These are phyloP conservation scores for Oryza longistaminata DNA, from an alignment of 176 grass and related monocot genomes.

Conservation along the genomic window DNA sequence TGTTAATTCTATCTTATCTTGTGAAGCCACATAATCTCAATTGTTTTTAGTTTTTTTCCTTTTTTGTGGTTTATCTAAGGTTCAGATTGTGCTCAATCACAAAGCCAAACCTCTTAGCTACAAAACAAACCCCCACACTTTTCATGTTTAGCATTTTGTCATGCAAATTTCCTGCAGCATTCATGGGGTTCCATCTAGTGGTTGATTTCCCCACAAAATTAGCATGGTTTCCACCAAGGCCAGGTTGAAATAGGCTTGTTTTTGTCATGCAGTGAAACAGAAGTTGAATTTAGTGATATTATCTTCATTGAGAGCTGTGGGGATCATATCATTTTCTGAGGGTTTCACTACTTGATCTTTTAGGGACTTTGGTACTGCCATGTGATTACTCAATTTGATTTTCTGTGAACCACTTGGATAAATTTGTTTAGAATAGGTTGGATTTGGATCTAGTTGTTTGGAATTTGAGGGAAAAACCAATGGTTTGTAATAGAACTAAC, in stretches of 20 bases:
- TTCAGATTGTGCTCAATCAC: not conserved
- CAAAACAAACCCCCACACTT: not conserved
- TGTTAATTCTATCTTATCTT: no score
- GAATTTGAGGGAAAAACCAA: not conserved
- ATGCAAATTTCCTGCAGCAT: not conserved
- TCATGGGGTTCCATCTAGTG: not conserved
- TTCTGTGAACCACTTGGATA: not conserved
- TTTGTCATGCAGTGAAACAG: not conserved
- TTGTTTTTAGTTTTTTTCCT: not conserved
- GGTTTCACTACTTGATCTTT: not conserved
- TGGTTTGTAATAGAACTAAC: not conserved
- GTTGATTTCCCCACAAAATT: slow-evolving; percentile 11
- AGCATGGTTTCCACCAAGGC: not conserved
- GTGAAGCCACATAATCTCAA: not conserved
- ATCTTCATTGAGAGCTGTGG: not conserved
- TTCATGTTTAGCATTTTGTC: not conserved
- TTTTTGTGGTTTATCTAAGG: no score
- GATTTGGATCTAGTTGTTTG: not conserved
- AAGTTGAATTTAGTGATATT: not conserved
- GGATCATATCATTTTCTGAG: not conserved
- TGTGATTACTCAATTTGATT: not conserved
- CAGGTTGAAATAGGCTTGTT: not conserved
- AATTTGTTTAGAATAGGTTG: not conserved
- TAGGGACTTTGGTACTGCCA: not conserved
- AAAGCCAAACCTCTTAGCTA: not conserved